Percentiles rank a stretch among this genome's conserved stretches.
Conservation (phyloP, 2,329 filamentous ascomycete genomes). For the Phyllosticta capitalensis region DNA sequence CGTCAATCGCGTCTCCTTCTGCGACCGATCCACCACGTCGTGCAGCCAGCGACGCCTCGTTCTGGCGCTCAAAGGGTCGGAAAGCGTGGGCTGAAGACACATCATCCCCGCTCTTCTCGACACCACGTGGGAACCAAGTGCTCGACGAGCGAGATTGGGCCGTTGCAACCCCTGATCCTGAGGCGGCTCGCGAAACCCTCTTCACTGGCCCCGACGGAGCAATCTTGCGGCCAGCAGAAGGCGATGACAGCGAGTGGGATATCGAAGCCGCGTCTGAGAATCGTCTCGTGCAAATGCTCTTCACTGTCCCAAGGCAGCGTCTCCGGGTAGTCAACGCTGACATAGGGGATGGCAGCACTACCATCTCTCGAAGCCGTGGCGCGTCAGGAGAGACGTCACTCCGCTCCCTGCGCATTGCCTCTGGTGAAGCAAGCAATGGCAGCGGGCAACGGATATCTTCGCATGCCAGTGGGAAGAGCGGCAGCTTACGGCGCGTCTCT, state of each 20-base stretch:
- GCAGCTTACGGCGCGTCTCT: not conserved
- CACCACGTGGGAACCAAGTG: conserved; percentile 32
- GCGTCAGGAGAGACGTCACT: not conserved
- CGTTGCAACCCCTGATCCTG: conserved; percentile 6
- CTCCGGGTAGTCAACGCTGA: conserved; percentile 71
- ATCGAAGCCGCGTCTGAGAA: conserved; percentile 39
- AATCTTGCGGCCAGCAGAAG: conserved; percentile 16
- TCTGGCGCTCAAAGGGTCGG: conserved; percentile 33
- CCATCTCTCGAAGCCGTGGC: not conserved
- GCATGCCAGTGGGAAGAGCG: not conserved
- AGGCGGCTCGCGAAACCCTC: conserved; percentile 14
- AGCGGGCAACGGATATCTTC: not conserved
- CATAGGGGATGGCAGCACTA: not conserved
- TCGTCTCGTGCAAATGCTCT: conserved; percentile 56
- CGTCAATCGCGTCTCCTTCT: not conserved
- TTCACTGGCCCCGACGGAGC: not conserved
- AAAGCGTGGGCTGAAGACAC: conserved; percentile 32
- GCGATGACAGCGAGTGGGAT: conserved; percentile 40
- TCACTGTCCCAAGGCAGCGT: conserved; percentile 81
- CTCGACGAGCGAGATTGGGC: conserved; percentile 29
- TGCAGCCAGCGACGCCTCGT: conserved; percentile 35
- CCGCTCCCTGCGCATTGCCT: not conserved
- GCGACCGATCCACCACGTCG: conserved; percentile 25
- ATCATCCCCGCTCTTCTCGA: conserved; percentile 14
- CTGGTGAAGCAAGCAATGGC: not conserved